A percentile compares a stretch with the other conserved stretches of the same genome.
Conservation (phyloP, 2,329 filamentous ascomycete species). For the Chaetomium olivaceum region DNA sequence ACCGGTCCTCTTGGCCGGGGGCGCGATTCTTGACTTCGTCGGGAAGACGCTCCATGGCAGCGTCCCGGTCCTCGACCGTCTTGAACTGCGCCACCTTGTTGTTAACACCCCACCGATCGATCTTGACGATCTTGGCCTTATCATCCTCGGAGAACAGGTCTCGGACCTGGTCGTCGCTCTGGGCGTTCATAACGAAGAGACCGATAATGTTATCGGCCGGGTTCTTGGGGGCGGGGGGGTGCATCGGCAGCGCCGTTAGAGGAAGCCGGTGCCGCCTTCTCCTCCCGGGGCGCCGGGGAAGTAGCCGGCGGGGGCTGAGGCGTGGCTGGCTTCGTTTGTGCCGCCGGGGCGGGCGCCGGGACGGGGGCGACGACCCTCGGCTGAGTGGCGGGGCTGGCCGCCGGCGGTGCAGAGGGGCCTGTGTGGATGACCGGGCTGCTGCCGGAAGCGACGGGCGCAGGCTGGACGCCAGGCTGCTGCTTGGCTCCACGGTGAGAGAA, state of each 20-base stretch:
- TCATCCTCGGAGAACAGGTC: constrained; percentile 83
- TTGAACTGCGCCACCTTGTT: constrained; percentile 88
- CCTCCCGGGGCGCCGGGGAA: constrained; percentile 55
- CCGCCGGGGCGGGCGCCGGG: constrained; percentile 38
- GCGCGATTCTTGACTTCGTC: constrained; percentile 73
- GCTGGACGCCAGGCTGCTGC: constrained; percentile 51
- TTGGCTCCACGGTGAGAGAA: constrained; percentile 94
- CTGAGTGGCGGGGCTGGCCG: constrained; percentile 29
- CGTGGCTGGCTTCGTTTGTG: constrained; percentile 51
- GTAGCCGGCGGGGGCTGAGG: constrained; percentile 47
- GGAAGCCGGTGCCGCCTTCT: constrained; percentile 51
- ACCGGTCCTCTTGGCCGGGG: constrained; percentile 63
- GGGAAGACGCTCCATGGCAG: constrained; percentile 72
- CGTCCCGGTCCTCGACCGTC: constrained; percentile 75
- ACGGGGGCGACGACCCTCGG: constrained; percentile 42
- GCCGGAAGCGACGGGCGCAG: constrained; percentile 42
- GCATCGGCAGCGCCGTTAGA: constrained; percentile 59
- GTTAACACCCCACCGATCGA: constrained; percentile 75
- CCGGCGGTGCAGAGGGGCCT: constrained; percentile 38
- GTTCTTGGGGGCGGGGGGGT: constrained; percentile 58
- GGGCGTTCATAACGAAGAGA: constrained; percentile 86
- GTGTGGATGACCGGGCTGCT: constrained; percentile 38
- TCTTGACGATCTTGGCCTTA: constrained; percentile 73
- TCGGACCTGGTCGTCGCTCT: constrained; percentile 77
- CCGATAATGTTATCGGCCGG: constrained; percentile 70